These are phyloP conservation scores for Solanum hybrid DNA, from an alignment of 305 asterid species.

Conservation along the genomic window DNA sequence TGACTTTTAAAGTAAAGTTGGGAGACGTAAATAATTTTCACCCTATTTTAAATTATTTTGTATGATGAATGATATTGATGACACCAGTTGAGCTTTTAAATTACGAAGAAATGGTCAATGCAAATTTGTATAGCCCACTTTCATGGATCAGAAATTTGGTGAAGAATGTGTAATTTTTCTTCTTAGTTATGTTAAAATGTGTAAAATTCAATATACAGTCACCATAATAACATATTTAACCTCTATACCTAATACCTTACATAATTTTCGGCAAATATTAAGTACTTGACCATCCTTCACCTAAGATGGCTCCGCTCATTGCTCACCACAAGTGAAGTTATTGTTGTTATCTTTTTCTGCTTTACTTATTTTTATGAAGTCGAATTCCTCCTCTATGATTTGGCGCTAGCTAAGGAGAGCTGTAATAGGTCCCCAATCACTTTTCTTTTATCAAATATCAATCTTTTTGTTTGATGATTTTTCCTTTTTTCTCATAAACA, in stretches of 20 bases:
- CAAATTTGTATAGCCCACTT: background rate
- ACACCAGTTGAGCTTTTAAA: background rate
- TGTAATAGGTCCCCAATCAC: background rate
- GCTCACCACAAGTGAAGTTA: background rate
- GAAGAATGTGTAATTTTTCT: background rate
- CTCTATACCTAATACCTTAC: background rate
- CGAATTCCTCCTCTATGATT: background rate
- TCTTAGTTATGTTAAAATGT: background rate
- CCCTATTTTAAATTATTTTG: background rate
- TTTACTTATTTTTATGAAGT: background rate
- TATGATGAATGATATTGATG: background rate
- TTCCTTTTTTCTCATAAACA: background rate
- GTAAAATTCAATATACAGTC: background rate
- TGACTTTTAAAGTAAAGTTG: background rate
- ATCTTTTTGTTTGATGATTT: background rate
- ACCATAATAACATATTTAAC: background rate
- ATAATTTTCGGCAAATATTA: background rate
- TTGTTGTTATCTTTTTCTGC: background rate
- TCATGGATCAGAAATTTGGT: background rate
- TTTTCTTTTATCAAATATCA: background rate
- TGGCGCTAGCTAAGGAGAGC: background rate
- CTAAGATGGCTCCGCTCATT: background rate
- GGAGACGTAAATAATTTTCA: background rate
- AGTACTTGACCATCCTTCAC: background rate
- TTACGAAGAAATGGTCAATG: background rate